Evolutionary conservation across 305 asterid species (phyloP).

Genomic region (Nicotiana rustica): DNA sequence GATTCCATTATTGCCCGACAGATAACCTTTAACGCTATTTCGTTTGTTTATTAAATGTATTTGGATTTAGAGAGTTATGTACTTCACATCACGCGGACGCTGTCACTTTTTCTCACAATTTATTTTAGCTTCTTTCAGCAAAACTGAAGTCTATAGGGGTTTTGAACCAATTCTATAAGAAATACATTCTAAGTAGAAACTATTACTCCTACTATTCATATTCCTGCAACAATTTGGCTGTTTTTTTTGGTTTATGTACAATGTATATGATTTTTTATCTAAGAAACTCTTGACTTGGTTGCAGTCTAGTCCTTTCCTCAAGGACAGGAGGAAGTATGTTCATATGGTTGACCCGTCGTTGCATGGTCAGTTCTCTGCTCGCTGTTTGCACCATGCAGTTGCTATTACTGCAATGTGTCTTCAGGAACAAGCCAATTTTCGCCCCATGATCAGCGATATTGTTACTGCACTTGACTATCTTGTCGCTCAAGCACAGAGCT

Average conservation of each 20-base stretch:
- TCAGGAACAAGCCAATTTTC: conserved; percentile 74
- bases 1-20: neutral
- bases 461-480: conserved; percentile 71
- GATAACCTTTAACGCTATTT: neutral
- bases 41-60: neutral
- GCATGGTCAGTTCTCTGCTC: conserved; percentile 58
- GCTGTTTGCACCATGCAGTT: conserved; percentile 67
- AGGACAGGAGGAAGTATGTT: conserved; percentile 56
- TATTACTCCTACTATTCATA: neutral
- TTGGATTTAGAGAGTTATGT: neutral
- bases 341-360: conserved; percentile 66
- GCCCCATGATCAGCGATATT: conserved; percentile 65
- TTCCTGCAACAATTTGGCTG: neutral
- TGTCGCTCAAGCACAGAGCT: conserved; percentile 54
- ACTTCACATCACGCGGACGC: neutral
- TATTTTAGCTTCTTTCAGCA: too few species aligned
- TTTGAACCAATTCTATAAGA: neutral
- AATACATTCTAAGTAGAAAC: neutral
- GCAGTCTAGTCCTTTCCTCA: conserved; percentile 66
- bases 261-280: neutral
- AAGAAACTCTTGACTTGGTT: conserved; percentile 17
- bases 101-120: neutral
- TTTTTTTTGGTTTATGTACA: neutral
- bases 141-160: neutral
- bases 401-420: conserved; percentile 79